Conservation (phyloP, 768 basidiomycete genomes). For the Kwoniella shandongensis region DNA sequence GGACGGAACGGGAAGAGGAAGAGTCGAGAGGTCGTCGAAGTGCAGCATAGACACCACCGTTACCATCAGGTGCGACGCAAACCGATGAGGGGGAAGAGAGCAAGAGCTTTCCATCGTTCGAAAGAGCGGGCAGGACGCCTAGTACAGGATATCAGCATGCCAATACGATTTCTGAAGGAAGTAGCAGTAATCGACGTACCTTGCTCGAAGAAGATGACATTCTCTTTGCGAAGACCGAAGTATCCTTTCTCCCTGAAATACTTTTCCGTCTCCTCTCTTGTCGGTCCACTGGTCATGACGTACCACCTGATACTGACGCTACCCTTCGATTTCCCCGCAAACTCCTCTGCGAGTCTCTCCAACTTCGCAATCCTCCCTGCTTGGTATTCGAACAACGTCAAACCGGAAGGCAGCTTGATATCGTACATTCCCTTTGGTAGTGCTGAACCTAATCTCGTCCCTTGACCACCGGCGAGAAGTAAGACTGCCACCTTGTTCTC, state of each 20-base stretch:
- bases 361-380: slow-evolving; percentile 91
- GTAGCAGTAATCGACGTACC: slow-evolving; percentile 59
- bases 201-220: slow-evolving; percentile 95
- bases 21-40: slow-evolving; percentile 68
- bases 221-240: slow-evolving; percentile 76
- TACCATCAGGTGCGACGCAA: slow-evolving; percentile 97
- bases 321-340: slow-evolving; percentile 56
- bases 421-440: slow-evolving; percentile 98
- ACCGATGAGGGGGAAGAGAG: slow-evolving; percentile 74
- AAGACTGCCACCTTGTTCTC: slow-evolving; percentile 87
- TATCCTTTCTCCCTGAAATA: slow-evolving; percentile 75
- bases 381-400: slow-evolving; percentile 92
- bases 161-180: neutral
- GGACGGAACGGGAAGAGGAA: slow-evolving; percentile 66
- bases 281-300: slow-evolving; percentile 98
- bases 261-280: slow-evolving; percentile 75
- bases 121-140: slow-evolving; percentile 95
- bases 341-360: slow-evolving; percentile 69
- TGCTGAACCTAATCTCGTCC: slow-evolving; percentile 84
- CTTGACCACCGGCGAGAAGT: slow-evolving; percentile 97
- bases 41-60: slow-evolving; percentile 95
- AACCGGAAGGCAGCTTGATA: slow-evolving; percentile 88
- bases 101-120: slow-evolving; percentile 88
- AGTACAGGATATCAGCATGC: slow-evolving; percentile 3
- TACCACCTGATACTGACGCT: slow-evolving; percentile 87